Conservation (phyloP, 1,284 basidiomycete genomes). For the Coniferiporia sulphurascens region DNA sequence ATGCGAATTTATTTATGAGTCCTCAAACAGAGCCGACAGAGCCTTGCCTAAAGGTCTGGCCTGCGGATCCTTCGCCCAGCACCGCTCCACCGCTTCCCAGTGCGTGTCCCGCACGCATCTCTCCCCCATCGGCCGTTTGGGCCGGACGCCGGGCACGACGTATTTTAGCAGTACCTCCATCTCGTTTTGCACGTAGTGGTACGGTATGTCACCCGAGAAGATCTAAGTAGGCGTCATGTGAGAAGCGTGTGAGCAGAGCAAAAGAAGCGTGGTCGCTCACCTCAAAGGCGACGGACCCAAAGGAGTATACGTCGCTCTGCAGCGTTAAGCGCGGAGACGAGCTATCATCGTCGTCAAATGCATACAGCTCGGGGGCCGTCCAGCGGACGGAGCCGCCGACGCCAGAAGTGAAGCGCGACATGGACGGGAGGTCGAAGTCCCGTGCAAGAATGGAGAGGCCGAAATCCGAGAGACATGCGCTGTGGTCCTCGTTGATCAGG, state of each 20-base stretch:
- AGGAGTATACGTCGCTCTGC: constrained; percentile 15
- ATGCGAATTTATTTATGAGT: not conserved
- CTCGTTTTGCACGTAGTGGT: constrained; percentile 12
- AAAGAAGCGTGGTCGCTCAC: not conserved
- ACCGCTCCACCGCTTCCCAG: constrained; percentile 8
- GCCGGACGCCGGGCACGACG: constrained; percentile 10
- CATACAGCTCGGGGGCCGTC: constrained; percentile 16
- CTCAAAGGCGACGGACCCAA: constrained; percentile 15
- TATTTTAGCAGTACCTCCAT: constrained; percentile 16
- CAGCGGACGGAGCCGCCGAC: constrained; percentile 15
- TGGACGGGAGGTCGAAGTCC: constrained; percentile 15
- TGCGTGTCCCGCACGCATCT: constrained; percentile 9
- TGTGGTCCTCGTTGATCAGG: constrained; percentile 12
- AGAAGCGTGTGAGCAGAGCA: not conserved
- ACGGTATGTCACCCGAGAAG: constrained; percentile 12
- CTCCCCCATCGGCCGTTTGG: constrained; percentile 3
- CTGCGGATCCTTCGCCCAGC: constrained; percentile 15
- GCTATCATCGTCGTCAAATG: not conserved
- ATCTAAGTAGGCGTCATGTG: not conserved
- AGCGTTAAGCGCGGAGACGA: not conserved
- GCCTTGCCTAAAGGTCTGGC: constrained; percentile 4
- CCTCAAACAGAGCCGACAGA: constrained; percentile 4
- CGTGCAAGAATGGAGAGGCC: constrained; percentile 13
- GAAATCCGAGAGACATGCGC: constrained; percentile 15
- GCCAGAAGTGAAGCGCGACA: constrained; percentile 8